Evolutionary conservation across 164 flowering plant species (phyloP).

Genomic region (Annona cherimola): DNA sequence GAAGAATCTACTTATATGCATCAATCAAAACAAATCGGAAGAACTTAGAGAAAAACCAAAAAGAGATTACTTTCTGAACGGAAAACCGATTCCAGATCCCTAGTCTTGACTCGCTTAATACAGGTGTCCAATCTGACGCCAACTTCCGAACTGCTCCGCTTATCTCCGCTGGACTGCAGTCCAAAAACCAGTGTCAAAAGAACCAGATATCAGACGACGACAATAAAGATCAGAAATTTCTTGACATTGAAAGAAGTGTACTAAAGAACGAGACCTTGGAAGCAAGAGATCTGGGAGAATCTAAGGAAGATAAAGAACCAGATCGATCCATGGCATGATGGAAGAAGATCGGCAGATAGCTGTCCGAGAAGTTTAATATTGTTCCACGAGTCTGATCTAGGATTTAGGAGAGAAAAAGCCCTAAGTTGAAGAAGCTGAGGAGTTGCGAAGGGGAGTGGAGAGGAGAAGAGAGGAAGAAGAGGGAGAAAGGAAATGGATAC

Average conservation of each 20-base stretch:
- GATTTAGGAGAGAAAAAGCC: not conserved
- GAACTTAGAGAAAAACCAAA: no score
- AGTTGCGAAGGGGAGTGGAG: not conserved
- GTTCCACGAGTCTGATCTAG: not conserved
- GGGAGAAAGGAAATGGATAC: not conserved
- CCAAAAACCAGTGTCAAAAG: not conserved
- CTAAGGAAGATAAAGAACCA: not conserved
- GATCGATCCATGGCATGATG: not conserved
- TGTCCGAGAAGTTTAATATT: not conserved
- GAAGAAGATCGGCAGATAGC: not conserved
- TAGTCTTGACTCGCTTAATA: constrained; percentile 45
- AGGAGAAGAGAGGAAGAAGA: not conserved
- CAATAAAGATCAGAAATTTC: not conserved
- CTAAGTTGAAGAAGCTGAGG: not conserved
- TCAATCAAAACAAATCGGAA: no score
- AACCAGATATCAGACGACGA: not conserved
- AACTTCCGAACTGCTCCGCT: constrained; percentile 25
- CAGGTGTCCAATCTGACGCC: constrained; percentile 23
- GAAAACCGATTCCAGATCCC: constrained; percentile 44
- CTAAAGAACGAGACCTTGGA: not conserved
- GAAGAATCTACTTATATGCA: not conserved
- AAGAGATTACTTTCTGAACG: constrained; percentile 28
- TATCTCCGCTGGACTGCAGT: constrained; percentile 24
- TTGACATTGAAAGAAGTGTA: not conserved
- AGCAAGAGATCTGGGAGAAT: not conserved